Percentiles rank a stretch among this genome's conserved stretches.
phyloP scores from a whole-genome alignment of 2,329 filamentous ascomycete species.

The Penicillium griseofulvum region DNA sequence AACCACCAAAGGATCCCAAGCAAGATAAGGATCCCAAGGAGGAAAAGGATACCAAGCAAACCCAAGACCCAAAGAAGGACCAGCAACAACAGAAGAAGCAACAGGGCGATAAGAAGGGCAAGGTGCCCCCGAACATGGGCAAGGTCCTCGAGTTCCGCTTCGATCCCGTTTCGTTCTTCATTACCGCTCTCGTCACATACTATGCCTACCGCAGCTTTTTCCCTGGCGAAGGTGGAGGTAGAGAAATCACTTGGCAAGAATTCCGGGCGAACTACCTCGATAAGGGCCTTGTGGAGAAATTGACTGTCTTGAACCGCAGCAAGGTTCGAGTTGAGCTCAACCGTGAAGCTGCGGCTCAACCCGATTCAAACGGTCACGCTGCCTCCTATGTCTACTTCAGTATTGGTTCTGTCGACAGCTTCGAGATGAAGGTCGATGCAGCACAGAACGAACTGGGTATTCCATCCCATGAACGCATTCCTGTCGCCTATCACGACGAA shows the following conservation, averaged over 20 bases:
- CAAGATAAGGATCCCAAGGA: conserved; percentile 2
- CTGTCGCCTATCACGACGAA: conserved; percentile 80
- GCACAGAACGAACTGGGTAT: conserved; percentile 87
- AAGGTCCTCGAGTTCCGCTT: conserved; percentile 49
- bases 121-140: conserved; percentile 29
- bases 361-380: conserved; percentile 68
- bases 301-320: conserved; percentile 74
- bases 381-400: conserved; percentile 88
- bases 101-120: conserved; percentile 27
- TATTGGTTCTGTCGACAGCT: conserved; percentile 90
- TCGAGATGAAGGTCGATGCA: conserved; percentile 82
- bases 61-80: conserved; percentile 14
- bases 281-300: conserved; percentile 91
- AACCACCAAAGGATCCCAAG: conserved; percentile 5
- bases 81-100: conserved; percentile 24
- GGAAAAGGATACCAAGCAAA: conserved; percentile 4
- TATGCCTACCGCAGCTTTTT: conserved; percentile 64
- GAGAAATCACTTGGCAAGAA: conserved; percentile 97
- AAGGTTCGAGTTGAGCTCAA: conserved; percentile 78
- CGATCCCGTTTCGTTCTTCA: conserved; percentile 56
- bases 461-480: conserved; percentile 82
- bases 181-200: conserved; percentile 61
- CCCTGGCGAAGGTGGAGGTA: conserved; percentile 59
- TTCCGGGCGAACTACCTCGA: conserved; percentile 90
- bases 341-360: conserved; percentile 66